A percentile compares a stretch with the other conserved stretches of the same genome.
These are phyloP conservation scores for Alternaria conjuncta DNA, from an alignment of 2,329 filamentous ascomycete species.

Conservation along the genomic window DNA sequence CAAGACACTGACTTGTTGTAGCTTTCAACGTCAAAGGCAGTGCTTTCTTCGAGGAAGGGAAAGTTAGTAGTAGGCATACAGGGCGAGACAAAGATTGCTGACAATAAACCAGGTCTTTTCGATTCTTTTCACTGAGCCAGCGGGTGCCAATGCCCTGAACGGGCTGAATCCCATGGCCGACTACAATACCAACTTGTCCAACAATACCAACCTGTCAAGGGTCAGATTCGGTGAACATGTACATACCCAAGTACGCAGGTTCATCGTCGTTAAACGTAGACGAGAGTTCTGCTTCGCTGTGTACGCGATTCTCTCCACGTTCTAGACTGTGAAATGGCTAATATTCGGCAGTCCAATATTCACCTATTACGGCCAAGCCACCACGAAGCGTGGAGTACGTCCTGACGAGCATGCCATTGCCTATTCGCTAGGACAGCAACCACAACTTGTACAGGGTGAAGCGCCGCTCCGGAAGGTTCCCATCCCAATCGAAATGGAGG, in stretches of 20 bases:
- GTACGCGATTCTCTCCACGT: fast-evolving
- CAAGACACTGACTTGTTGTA: not conserved
- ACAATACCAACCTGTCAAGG: constrained; percentile 6
- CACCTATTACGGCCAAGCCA: not conserved
- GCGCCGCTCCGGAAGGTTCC: not conserved
- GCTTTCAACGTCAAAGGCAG: not conserved
- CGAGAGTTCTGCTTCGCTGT: constrained; percentile 20
- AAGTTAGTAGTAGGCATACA: not conserved
- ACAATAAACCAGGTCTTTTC: constrained; percentile 6
- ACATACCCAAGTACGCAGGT: constrained; percentile 19
- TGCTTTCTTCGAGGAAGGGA: constrained; percentile 10
- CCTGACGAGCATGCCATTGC: constrained; percentile 3
- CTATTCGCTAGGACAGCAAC: not conserved
- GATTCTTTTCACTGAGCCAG: constrained; percentile 13
- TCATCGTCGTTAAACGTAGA: constrained; percentile 13
- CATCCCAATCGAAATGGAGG: not conserved
- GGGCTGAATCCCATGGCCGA: not conserved
- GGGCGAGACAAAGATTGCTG: not conserved
- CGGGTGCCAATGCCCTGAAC: not conserved
- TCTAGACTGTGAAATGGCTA: not conserved
- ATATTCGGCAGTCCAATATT: not conserved
- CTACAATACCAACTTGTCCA: constrained; percentile 12
- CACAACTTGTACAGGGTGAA: not conserved
- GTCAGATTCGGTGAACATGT: constrained; percentile 9
- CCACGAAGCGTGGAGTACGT: not conserved